Percentiles rank a stretch among this genome's conserved stretches.
These are phyloP conservation scores for Neovahlkampfia damariscottae DNA, from an alignment of 78 protist species.

Conservation along the genomic window DNA sequence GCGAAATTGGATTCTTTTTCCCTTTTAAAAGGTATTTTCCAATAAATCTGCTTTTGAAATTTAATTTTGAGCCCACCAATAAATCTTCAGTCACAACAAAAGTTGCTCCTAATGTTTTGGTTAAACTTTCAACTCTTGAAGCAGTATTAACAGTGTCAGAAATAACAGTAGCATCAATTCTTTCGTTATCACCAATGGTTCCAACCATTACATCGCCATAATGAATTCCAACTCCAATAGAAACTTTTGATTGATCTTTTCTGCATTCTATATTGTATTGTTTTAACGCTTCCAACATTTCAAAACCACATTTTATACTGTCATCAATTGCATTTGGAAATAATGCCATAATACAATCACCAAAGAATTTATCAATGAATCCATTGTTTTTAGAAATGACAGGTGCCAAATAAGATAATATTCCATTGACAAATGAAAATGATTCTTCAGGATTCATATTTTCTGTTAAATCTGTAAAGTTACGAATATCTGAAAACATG, in stretches of 20 bases:
- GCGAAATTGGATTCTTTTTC: no score
- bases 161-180: slow-evolving; percentile 30
- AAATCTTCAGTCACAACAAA: background rate
- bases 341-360: slow-evolving; percentile 23
- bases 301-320: background rate
- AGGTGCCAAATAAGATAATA: no score
- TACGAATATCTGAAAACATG: no score
- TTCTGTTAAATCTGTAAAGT: no score
- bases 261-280: no score
- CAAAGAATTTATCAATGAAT: slow-evolving; percentile 31
- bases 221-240: slow-evolving; percentile 29
- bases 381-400: no score
- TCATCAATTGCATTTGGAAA: slow-evolving; percentile 11
- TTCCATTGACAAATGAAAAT: no score
- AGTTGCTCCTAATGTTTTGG: background rate
- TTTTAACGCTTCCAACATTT: slow-evolving; percentile 9
- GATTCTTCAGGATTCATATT: no score
- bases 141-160: slow-evolving; percentile 35
- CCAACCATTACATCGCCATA: slow-evolving; percentile 27
- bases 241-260: background rate
- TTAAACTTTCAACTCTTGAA: slow-evolving; percentile 21
- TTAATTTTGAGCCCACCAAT: no score
- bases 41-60: no score
- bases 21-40: no score
- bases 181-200: slow-evolving; percentile 13